Evolutionary conservation across 352 stramenopile genomes (phyloP).

Genomic region (Pythium folliculosum): DNA sequence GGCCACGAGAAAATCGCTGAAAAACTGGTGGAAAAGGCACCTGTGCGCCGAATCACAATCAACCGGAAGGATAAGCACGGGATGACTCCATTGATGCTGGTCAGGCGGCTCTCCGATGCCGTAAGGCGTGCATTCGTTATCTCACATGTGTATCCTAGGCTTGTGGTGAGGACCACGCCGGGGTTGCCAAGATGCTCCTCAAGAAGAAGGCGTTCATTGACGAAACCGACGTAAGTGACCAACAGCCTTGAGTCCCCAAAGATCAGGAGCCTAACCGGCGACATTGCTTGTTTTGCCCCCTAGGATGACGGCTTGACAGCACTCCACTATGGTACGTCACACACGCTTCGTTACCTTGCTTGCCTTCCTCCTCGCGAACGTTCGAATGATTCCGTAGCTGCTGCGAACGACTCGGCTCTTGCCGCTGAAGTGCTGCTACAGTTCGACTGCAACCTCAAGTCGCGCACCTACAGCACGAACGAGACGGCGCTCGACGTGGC

Average conservation of each 20-base stretch:
- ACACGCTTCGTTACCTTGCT: neutral
- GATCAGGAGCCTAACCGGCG: too few relatives aligned
- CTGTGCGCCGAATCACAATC: constrained; percentile 74
- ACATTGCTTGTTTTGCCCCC: neutral
- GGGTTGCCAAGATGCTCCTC: constrained; percentile 57
- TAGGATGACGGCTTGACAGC: constrained; percentile 78
- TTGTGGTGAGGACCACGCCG: constrained; percentile 69
- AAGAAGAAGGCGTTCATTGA: constrained; percentile 78
- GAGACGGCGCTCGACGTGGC: constrained; percentile 81
- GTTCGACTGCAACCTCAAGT: constrained; percentile 62
- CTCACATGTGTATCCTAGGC: constrained; percentile 37
- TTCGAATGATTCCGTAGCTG: constrained; percentile 35
- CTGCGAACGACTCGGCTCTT: constrained; percentile 63
- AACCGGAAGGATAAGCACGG: constrained; percentile 83
- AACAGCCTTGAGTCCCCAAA: too few relatives aligned
- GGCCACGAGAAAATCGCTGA: constrained; percentile 55
- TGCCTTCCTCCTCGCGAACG: neutral
- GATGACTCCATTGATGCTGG: constrained; percentile 78
- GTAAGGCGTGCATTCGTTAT: neutral
- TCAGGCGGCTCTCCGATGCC: constrained; percentile 18
- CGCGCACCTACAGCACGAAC: constrained; percentile 60
- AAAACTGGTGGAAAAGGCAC: constrained; percentile 66
- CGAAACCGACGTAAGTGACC: constrained; percentile 60
- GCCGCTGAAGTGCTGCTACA: constrained; percentile 69
- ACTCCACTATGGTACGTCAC: constrained; percentile 64